phyloP scores from a whole-genome alignment of 1,284 basidiomycete genomes.

The Ustilago xerochloae region DNA sequence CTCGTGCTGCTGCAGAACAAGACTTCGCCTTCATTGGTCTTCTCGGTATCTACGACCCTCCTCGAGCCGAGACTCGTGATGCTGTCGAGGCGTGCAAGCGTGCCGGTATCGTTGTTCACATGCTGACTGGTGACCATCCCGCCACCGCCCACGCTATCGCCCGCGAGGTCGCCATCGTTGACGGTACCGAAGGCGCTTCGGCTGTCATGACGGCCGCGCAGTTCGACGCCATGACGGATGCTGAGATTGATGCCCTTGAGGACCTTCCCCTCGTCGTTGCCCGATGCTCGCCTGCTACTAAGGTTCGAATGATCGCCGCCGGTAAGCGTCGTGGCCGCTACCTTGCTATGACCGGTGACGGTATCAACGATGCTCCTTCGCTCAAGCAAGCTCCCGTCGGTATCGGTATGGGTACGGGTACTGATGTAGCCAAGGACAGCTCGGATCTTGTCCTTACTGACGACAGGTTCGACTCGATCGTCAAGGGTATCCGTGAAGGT shows the following conservation, averaged over 20 bases:
- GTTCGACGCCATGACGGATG: constrained; percentile 58
- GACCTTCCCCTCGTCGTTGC: constrained; percentile 58
- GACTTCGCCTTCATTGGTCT: constrained; percentile 60
- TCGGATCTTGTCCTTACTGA: constrained; percentile 66
- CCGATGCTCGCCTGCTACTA: constrained; percentile 62
- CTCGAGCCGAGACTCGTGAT: constrained; percentile 58
- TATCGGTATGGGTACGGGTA: constrained; percentile 80
- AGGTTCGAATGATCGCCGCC: constrained; percentile 62
- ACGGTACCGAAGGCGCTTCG: constrained; percentile 45
- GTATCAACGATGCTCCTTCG: constrained; percentile 75
- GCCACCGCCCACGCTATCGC: constrained; percentile 61
- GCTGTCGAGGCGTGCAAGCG: constrained; percentile 58
- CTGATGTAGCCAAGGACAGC: constrained; percentile 76
- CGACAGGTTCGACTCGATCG: constrained; percentile 61
- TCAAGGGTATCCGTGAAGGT: constrained; percentile 59
- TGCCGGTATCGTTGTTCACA: constrained; percentile 61
- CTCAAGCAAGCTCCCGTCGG: constrained; percentile 71
- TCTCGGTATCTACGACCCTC: constrained; percentile 63
- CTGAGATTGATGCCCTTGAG: constrained; percentile 52
- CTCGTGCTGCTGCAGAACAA: constrained; percentile 53
- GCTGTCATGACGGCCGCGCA: constrained; percentile 57
- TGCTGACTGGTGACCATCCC: constrained; percentile 63
- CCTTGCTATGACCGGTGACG: constrained; percentile 68
- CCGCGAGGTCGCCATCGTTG: constrained; percentile 54
- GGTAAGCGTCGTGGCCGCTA: constrained; percentile 51